A percentile compares a stretch with the other conserved stretches of the same genome.
phyloP scores from a whole-genome alignment of 2,329 filamentous ascomycete species.

The Ophiocordyceps polyrhachis-furcata region DNA sequence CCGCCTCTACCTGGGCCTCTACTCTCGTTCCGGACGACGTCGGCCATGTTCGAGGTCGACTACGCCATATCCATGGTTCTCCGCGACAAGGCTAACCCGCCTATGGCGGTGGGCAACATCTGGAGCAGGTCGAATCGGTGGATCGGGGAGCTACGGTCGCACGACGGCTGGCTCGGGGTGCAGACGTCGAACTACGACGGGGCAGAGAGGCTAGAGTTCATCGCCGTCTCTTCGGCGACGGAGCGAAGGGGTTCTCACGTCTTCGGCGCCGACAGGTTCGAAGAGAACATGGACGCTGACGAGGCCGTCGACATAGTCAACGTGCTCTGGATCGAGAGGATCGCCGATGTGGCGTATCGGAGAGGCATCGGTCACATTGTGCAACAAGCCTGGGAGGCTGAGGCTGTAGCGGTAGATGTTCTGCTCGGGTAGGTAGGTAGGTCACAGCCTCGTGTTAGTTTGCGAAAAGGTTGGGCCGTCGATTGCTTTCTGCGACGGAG shows the following conservation, averaged over 20 bases:
- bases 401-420: constrained; percentile 20
- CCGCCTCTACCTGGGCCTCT: constrained; percentile 17
- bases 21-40: constrained; percentile 20
- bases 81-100: constrained; percentile 17
- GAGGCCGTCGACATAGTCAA: constrained; percentile 26
- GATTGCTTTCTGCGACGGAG: not conserved
- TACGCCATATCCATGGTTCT: constrained; percentile 17
- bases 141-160: constrained; percentile 24
- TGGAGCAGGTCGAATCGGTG: constrained; percentile 17
- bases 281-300: constrained; percentile 21
- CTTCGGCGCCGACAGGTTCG: constrained; percentile 19
- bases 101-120: constrained; percentile 24
- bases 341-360: constrained; percentile 21
- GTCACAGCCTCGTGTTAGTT: not conserved
- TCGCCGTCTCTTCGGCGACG: constrained; percentile 21
- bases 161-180: constrained; percentile 25
- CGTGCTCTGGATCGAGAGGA: constrained; percentile 26
- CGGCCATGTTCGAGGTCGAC: constrained; percentile 21
- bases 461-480: not conserved
- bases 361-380: constrained; percentile 24
- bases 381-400: constrained; percentile 20
- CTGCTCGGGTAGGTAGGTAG: constrained; percentile 16
- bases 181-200: constrained; percentile 27
- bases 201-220: constrained; percentile 23
- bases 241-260: constrained; percentile 23